Conservation (phyloP, 805 yeast species). For the Candida krabiensis region DNA sequence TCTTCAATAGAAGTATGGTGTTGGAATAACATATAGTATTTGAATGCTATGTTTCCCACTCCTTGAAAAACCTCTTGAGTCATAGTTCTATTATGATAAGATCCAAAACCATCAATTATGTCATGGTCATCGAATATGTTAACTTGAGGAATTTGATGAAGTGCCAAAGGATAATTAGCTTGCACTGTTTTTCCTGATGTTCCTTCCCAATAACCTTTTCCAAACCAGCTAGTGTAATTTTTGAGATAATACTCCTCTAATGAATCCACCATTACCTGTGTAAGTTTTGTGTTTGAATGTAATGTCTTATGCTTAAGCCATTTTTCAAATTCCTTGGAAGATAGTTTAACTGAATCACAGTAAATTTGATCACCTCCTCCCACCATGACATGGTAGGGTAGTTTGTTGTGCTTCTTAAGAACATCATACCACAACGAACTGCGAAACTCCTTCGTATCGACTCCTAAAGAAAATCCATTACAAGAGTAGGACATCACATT, state of each 20-base stretch:
- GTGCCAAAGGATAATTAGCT: constrained; percentile 65
- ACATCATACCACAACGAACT: constrained; percentile 90
- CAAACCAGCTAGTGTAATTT: constrained; percentile 86
- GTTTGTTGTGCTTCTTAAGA: constrained; percentile 56
- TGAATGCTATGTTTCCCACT: constrained; percentile 78
- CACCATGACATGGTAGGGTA: constrained; percentile 85
- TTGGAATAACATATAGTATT: constrained; percentile 88
- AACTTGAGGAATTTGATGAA: constrained; percentile 80
- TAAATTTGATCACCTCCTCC: constrained; percentile 98
- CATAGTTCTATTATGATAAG: constrained; percentile 80
- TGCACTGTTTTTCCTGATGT: constrained; percentile 64
- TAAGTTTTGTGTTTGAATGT: constrained; percentile 38
- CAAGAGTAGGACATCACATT: constrained; percentile 84
- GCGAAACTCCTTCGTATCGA: constrained; percentile 64
- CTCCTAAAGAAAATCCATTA: constrained; percentile 81
- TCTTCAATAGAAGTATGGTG: constrained; percentile 65
- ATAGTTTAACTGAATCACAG: constrained; percentile 73
- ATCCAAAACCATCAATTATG: constrained; percentile 94
- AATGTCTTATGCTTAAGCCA: constrained; percentile 65
- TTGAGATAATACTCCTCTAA: constrained; percentile 66
- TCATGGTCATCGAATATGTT: constrained; percentile 95
- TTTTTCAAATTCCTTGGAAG: constrained; percentile 50
- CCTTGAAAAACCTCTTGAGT: constrained; percentile 60
- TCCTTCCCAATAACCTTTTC: constrained; percentile 84
- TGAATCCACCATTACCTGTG: constrained; percentile 50